phyloP scores from a whole-genome alignment of 2,329 filamentous ascomycete genomes.

The Fusarium ramigenum region DNA sequence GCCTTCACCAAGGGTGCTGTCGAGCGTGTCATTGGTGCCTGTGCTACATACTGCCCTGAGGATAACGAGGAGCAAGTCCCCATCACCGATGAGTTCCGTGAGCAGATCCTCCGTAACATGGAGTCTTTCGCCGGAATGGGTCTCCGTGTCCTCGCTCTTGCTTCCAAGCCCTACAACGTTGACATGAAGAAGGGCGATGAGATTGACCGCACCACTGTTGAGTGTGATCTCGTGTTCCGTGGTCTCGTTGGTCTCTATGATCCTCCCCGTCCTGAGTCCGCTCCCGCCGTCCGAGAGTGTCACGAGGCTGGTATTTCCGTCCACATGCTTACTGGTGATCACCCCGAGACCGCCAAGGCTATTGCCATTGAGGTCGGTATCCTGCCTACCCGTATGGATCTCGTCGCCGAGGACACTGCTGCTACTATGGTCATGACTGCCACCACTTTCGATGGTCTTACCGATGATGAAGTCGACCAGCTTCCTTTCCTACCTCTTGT shows the following conservation, averaged over 20 bases:
- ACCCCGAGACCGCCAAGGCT: slow-evolving; percentile 69
- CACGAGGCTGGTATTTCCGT: slow-evolving; percentile 71
- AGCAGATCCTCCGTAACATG: slow-evolving; percentile 70
- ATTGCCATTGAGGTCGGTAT: slow-evolving; percentile 72
- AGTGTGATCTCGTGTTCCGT: slow-evolving; percentile 69
- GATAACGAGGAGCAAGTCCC: slow-evolving; percentile 48
- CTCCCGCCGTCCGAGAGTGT: slow-evolving; percentile 65
- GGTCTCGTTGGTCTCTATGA: slow-evolving; percentile 77
- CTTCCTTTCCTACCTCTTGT: slow-evolving; percentile 73
- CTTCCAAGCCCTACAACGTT: slow-evolving; percentile 54
- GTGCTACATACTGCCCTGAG: slow-evolving; percentile 59
- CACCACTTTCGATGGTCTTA: slow-evolving; percentile 69
- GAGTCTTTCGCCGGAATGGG: slow-evolving; percentile 69
- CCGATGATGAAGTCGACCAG: slow-evolving; percentile 70
- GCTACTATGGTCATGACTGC: slow-evolving; percentile 72
- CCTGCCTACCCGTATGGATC: slow-evolving; percentile 58
- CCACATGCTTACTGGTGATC: slow-evolving; percentile 75
- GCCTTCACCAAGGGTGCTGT: slow-evolving; percentile 72
- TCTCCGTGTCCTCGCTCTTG: slow-evolving; percentile 73
- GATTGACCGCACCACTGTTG: slow-evolving; percentile 62
- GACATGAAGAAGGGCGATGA: slow-evolving; percentile 54
- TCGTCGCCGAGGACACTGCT: slow-evolving; percentile 61
- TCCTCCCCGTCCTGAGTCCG: slow-evolving; percentile 74
- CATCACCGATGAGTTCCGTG: slow-evolving; percentile 61
- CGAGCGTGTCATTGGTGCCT: slow-evolving; percentile 71